Evolutionary conservation across 345 rosid genomes (phyloP).

Genomic region (Eucalyptus rudis): DNA sequence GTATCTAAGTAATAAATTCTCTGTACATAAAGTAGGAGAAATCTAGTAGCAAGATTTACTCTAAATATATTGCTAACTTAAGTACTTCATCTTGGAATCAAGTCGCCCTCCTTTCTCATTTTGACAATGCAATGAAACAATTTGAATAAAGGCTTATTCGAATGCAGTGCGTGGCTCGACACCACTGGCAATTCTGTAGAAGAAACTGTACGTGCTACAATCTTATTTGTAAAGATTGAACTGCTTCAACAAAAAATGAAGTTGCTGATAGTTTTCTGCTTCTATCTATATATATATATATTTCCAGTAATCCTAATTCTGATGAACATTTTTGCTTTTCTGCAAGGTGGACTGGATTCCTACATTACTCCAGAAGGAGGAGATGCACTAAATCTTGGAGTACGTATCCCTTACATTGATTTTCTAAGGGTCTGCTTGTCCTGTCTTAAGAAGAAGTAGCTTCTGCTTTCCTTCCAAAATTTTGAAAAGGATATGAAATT

Average conservation of each 20-base stretch:
- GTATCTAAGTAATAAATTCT: not conserved
- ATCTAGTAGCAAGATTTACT: not conserved
- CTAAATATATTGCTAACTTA: not conserved
- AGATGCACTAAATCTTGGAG: constrained; percentile 25
- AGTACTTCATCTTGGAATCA: not conserved
- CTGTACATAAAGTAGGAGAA: not conserved
- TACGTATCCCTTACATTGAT: not conserved
- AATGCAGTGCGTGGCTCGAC: not conserved
- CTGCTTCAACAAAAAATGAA: not conserved
- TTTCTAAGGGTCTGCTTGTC: not conserved
- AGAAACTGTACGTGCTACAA: not conserved
- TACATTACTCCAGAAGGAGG: constrained; percentile 22
- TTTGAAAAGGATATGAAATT: not conserved
- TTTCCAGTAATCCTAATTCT: not conserved
- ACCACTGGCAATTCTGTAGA: not conserved
- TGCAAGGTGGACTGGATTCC: constrained; percentile 38
- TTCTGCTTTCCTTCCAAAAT: not conserved
- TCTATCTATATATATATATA: not conserved
- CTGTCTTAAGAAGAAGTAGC: not conserved
- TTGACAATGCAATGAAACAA: not conserved
- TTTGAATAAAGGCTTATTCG: not conserved
- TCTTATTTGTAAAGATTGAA: not conserved
- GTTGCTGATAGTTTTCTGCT: not conserved
- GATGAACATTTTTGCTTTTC: not conserved
- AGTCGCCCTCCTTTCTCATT: not conserved